These are phyloP conservation scores for Calonectria naviculata DNA, from an alignment of 2,329 filamentous ascomycete species.

Conservation along the genomic window DNA sequence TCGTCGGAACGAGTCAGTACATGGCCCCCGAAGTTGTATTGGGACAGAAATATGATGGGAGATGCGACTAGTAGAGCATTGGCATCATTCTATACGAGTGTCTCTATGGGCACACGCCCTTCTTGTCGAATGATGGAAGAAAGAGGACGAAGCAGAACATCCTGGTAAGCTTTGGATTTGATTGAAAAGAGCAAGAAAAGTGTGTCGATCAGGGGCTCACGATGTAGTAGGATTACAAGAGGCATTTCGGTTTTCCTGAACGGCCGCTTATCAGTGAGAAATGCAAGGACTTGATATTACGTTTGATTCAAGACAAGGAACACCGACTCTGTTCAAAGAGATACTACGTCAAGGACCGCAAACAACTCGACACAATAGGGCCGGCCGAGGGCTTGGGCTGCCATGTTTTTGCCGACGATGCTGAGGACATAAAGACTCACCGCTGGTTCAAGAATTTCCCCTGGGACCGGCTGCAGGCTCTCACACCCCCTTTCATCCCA, in stretches of 20 bases:
- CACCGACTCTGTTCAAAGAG: conserved; percentile 79
- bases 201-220: conserved; percentile 16
- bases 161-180: conserved; percentile 62
- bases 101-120: conserved; percentile 91
- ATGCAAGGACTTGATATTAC: conserved; percentile 81
- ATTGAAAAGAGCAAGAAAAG: not conserved
- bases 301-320: conserved; percentile 79
- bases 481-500: conserved; percentile 83
- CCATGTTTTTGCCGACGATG: conserved; percentile 86
- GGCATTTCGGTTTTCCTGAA: conserved; percentile 77
- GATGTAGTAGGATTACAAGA: conserved; percentile 73
- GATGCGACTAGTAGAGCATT: conserved; percentile 98
- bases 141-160: conserved; percentile 90
- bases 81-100: conserved; percentile 96
- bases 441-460: conserved; percentile 84
- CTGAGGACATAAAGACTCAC: conserved; percentile 89
- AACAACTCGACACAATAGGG: conserved; percentile 31
- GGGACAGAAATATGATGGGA: conserved; percentile 86
- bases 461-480: conserved; percentile 80
- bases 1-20: conserved; percentile 96
- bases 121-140: conserved; percentile 81
- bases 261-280: conserved; percentile 73
- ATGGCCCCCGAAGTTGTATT: conserved; percentile 96
- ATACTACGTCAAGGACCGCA: conserved; percentile 75
- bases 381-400: conserved; percentile 49